A percentile compares a stretch with the other conserved stretches of the same genome.
Conservation (phyloP, 139 green algal species). For the Tetratostichococcus sp. region DNA sequence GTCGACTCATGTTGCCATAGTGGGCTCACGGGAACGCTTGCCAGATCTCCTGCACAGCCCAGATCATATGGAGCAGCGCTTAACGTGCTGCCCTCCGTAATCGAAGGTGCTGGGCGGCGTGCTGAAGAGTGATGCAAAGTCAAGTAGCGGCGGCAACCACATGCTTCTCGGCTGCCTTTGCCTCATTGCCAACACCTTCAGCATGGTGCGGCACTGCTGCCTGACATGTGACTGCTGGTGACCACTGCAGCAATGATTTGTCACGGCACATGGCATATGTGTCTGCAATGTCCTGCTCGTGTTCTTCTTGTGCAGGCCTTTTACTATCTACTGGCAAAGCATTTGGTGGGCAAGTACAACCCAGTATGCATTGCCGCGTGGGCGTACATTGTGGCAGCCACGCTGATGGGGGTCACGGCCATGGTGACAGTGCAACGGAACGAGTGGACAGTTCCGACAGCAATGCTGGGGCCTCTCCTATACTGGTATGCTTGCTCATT, state of each 20-base stretch:
- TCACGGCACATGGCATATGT: neutral
- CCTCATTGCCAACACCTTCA: conserved; percentile 52
- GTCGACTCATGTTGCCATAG: too few relatives aligned
- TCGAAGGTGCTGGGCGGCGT: conserved; percentile 23
- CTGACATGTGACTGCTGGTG: neutral
- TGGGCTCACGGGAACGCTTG: too few relatives aligned
- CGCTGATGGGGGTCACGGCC: conserved; percentile 23
- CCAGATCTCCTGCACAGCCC: too few relatives aligned
- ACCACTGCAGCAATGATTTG: neutral
- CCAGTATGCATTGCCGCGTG: conserved; percentile 55
- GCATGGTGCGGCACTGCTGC: conserved; percentile 40
- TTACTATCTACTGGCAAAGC: conserved; percentile 51
- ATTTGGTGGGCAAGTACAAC: conserved; percentile 31
- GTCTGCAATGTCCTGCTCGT: too few relatives aligned
- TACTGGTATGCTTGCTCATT: neutral
- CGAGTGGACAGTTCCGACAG: conserved; percentile 30
- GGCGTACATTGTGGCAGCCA: conserved; percentile 49
- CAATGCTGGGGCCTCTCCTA: conserved; percentile 25
- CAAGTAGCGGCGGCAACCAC: conserved; percentile 7
- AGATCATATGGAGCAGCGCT: too few relatives aligned
- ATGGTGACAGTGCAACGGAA: conserved; percentile 14
- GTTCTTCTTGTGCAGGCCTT: neutral
- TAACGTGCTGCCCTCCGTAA: too few relatives aligned
- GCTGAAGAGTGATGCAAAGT: conserved; percentile 7
- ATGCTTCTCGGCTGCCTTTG: conserved; percentile 50